Evolutionary conservation across 257 asterid genomes (phyloP).

Genomic region (Ajuga chamaepitys): DNA sequence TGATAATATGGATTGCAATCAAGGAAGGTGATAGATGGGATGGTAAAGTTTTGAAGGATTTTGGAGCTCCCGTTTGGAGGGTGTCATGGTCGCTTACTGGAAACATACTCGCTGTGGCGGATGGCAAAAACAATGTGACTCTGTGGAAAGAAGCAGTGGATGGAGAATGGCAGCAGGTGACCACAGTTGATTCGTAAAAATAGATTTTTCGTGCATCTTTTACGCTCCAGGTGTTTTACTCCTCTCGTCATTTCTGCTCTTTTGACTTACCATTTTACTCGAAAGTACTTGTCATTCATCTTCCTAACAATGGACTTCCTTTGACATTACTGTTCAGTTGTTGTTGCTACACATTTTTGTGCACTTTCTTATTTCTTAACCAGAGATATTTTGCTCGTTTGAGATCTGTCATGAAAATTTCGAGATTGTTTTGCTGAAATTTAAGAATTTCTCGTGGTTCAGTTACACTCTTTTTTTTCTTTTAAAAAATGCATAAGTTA

Average conservation of each 20-base stretch:
- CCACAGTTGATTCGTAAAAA: slow-evolving; percentile 35
- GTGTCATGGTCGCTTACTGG: slow-evolving; percentile 76
- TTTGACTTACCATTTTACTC: slow-evolving; percentile 3
- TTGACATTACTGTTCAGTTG: neutral
- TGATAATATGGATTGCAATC: slow-evolving; percentile 41
- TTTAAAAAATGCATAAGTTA: no score
- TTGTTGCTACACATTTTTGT: neutral
- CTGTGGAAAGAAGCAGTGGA: slow-evolving; percentile 68
- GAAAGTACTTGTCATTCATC: neutral
- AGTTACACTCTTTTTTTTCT: neutral
- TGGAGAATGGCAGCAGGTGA: slow-evolving; percentile 64
- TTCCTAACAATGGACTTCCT: neutral
- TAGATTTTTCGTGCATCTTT: neutral
- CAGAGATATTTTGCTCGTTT: neutral
- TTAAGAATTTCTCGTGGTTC: neutral
- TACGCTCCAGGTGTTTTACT: neutral
- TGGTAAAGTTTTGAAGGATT: slow-evolving; percentile 53
- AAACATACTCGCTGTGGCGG: slow-evolving; percentile 63
- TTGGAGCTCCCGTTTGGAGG: slow-evolving; percentile 54
- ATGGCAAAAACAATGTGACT: slow-evolving; percentile 46
- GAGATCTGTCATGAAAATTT: neutral
- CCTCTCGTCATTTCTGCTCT: neutral
- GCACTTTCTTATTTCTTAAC: neutral
- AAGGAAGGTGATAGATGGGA: slow-evolving; percentile 61
- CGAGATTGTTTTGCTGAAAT: neutral